These are phyloP conservation scores for Croton setiger DNA, from an alignment of 441 rosid species.

Conservation along the genomic window DNA sequence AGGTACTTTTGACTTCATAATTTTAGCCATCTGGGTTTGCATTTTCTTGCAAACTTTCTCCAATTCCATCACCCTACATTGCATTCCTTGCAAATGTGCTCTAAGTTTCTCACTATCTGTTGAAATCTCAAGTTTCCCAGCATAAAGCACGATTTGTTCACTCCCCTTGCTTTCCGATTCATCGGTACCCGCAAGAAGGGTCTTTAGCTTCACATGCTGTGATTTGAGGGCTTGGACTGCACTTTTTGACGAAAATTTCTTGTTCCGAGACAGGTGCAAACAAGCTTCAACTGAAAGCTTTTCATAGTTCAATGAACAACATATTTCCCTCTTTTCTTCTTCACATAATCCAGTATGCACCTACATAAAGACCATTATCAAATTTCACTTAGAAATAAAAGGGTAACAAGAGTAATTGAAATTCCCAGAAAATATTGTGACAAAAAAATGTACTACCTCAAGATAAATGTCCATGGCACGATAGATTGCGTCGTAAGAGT, in stretches of 20 bases:
- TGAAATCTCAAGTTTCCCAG: constrained; percentile 44
- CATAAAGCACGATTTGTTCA: constrained; percentile 39
- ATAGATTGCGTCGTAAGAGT: constrained; percentile 53
- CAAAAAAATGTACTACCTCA: constrained; percentile 44
- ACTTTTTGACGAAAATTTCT: constrained; percentile 48
- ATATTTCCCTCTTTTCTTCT: constrained; percentile 57
- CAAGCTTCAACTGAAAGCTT: constrained; percentile 61
- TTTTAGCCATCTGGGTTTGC: constrained; percentile 72
- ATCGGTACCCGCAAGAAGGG: constrained; percentile 27
- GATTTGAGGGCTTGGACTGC: constrained; percentile 36
- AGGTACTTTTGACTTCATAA: constrained; percentile 50
- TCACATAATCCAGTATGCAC: constrained; percentile 61
- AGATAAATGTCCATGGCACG: constrained; percentile 68
- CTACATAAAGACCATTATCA: constrained; percentile 26
- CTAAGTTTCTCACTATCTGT: constrained; percentile 42
- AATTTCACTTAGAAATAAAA: too few relatives aligned
- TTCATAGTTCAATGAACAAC: constrained; percentile 47
- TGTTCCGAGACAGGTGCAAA: constrained; percentile 49
- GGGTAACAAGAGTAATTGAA: background rate
- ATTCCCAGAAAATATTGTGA: background rate
- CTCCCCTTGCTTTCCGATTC: constrained; percentile 22
- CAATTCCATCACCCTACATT: constrained; percentile 68
- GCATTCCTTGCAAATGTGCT: constrained; percentile 70
- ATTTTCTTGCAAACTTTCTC: constrained; percentile 75
- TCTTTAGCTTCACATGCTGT: constrained; percentile 45